Conservation (phyloP, 2,329 filamentous ascomycete species). For the Colletotrichum sp. region DNA sequence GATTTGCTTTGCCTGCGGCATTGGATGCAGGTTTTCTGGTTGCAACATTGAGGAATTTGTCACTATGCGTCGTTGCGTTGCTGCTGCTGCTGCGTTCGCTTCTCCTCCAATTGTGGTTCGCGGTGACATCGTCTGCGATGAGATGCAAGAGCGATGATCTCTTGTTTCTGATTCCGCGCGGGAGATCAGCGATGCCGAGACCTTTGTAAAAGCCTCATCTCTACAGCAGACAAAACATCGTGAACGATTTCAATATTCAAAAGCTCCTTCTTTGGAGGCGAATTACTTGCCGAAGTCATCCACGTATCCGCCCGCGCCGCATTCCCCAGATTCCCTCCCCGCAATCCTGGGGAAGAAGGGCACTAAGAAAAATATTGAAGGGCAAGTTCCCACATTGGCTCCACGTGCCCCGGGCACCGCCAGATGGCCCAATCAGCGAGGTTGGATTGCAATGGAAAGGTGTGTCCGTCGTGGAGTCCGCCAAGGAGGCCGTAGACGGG, state of each 20-base stretch:
- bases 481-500: not conserved
- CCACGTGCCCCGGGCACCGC: conserved; percentile 3
- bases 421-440: not conserved
- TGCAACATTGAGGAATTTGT: not conserved
- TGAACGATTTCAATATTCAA: not conserved
- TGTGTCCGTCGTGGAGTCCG: not conserved
- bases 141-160: not conserved
- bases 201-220: not conserved
- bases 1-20: not conserved
- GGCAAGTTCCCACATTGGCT: not conserved
- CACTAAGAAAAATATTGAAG: not conserved
- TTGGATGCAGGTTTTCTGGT: not conserved
- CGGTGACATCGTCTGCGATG: conserved; percentile 6
- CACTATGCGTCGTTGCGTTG: not conserved
- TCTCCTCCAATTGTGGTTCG: conserved; percentile 17
- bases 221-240: not conserved
- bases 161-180: not conserved
- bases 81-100: not conserved
- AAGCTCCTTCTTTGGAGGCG: rapidly evolving
- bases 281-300: not conserved
- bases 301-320: not conserved
- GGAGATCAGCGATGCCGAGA: not conserved
- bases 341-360: conserved; percentile 13
- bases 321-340: conserved; percentile 16
- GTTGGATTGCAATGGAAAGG: not conserved